Conservation (phyloP, 2,329 filamentous ascomycete species). For the Botrytis sinoallii region DNA sequence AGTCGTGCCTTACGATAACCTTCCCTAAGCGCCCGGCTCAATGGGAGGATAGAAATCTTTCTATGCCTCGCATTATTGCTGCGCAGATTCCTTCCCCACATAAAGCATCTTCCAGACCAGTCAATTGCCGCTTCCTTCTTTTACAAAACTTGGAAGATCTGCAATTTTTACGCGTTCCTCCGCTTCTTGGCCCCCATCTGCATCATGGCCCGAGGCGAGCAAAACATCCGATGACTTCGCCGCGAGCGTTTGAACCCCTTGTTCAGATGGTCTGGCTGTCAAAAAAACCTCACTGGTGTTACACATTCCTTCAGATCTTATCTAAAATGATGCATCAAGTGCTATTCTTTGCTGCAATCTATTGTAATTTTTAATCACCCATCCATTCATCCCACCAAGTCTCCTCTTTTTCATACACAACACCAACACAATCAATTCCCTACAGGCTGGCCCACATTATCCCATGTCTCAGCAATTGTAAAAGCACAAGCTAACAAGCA, state of each 20-base stretch:
- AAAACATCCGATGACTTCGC: slow-evolving; percentile 2
- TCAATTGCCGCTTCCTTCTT: slow-evolving; percentile 22
- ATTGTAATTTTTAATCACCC: neutral
- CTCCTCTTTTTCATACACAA: neutral
- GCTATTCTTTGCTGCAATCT: neutral
- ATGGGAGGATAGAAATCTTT: slow-evolving; percentile 28
- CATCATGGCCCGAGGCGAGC: slow-evolving; percentile 5
- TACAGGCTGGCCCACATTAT: neutral
- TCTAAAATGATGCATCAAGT: neutral
- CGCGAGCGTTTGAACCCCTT: neutral
- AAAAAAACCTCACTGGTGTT: neutral
- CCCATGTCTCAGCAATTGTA: neutral
- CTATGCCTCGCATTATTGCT: slow-evolving; percentile 34
- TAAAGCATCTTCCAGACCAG: slow-evolving; percentile 29
- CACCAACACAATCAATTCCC: neutral
- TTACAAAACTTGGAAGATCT: slow-evolving; percentile 15
- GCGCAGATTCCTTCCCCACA: slow-evolving; percentile 31
- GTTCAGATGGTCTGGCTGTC: slow-evolving; percentile 1
- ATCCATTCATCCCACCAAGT: neutral
- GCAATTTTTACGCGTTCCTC: slow-evolving; percentile 11
- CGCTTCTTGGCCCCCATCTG: slow-evolving; percentile 13
- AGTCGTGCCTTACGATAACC: slow-evolving; percentile 36
- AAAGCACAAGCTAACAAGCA: slow-evolving; percentile 5
- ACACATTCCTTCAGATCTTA: neutral
- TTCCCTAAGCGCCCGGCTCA: slow-evolving; percentile 39